These are phyloP conservation scores for Psilocybe cubensis DNA, from an alignment of 768 basidiomycete species.

Conservation along the genomic window DNA sequence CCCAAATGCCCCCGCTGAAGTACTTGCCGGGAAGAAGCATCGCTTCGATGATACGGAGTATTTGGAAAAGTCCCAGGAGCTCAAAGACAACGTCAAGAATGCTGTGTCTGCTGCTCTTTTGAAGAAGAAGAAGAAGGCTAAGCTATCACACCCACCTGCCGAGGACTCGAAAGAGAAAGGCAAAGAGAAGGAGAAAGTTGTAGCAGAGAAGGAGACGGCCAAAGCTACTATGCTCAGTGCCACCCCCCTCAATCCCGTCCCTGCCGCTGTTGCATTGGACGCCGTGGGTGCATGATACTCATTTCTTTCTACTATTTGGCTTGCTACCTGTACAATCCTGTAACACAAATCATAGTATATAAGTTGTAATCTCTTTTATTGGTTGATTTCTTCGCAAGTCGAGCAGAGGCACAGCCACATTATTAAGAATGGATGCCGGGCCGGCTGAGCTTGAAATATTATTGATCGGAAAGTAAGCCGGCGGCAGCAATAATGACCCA, in stretches of 20 bases:
- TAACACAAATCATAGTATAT: not conserved
- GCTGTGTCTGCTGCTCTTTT: conserved; percentile 72
- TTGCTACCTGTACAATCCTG: not conserved
- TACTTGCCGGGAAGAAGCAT: conserved; percentile 77
- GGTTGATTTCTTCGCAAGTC: too few relatives aligned
- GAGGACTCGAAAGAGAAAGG: conserved; percentile 15
- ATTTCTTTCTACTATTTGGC: too few relatives aligned
- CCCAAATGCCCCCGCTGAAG: conserved; percentile 38
- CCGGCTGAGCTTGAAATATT: not conserved
- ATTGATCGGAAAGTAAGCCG: not conserved
- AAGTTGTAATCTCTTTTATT: not conserved
- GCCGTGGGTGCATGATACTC: conserved; percentile 36
- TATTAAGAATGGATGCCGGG: not conserved
- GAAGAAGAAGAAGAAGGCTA: conserved; percentile 28
- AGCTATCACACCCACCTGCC: conserved; percentile 31
- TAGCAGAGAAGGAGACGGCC: conserved; percentile 13
- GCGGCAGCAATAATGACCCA: not conserved
- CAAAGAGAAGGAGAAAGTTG: conserved; percentile 13
- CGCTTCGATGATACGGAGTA: conserved; percentile 93
- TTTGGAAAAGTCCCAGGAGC: conserved; percentile 87
- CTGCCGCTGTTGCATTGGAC: conserved; percentile 24
- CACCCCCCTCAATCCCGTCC: conserved; percentile 9
- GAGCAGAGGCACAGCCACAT: not conserved
- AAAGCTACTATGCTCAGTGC: conserved; percentile 13
- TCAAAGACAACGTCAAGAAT: conserved; percentile 89